Percentiles rank a stretch among this genome's conserved stretches.
phyloP scores from a whole-genome alignment of 305 asterid genomes.

The Solanum hybrid region DNA sequence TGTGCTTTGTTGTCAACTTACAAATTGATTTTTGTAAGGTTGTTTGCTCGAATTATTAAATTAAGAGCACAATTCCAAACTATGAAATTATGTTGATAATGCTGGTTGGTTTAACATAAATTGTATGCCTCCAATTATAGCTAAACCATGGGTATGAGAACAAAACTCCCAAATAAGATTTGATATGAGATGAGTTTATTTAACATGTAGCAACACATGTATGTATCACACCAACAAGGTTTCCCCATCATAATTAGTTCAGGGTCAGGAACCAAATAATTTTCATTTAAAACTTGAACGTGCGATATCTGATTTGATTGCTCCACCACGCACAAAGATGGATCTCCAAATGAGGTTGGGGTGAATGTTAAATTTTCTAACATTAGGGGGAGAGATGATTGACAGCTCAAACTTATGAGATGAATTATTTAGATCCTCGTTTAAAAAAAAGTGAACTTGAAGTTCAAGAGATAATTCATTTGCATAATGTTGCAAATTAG shows the following conservation, averaged over 20 bases:
- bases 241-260: not conserved
- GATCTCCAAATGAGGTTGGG: not conserved
- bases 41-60: not conserved
- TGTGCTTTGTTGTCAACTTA: not conserved
- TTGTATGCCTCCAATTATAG: not conserved
- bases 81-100: not conserved
- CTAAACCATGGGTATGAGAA: not conserved
- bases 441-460: not conserved
- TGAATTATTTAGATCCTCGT: not conserved
- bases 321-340: not conserved
- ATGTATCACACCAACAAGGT: not conserved
- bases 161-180: not conserved
- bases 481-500: not conserved
- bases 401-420: not conserved
- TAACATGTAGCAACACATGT: not conserved
- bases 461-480: not conserved
- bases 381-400: not conserved
- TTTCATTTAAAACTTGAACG: not conserved
- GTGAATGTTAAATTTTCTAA: not conserved
- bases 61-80: not conserved
- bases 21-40: not conserved
- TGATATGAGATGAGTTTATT: not conserved
- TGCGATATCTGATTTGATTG: not conserved
- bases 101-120: not conserved
- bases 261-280: not conserved